Percentiles rank a stretch among this genome's conserved stretches.
phyloP scores from a whole-genome alignment of 345 rosid species.

The Kernera saxatilis region DNA sequence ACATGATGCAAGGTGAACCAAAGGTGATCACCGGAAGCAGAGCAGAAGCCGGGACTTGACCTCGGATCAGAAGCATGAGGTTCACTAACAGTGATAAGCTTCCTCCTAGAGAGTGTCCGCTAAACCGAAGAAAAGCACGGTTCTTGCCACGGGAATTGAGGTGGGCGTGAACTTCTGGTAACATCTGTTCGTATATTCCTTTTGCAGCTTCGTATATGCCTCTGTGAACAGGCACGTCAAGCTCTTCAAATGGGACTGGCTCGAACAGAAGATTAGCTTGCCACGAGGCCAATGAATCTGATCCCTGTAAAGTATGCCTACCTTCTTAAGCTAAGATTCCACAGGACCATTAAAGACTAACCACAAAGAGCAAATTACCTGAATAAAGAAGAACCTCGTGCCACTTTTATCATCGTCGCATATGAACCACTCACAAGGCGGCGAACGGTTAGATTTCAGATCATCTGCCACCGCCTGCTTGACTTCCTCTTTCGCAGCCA shows the following conservation, averaged over 20 bases:
- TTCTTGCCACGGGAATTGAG: constrained; percentile 52
- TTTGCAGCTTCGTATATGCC: constrained; percentile 99
- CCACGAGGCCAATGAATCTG: constrained; percentile 93
- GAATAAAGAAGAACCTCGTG: constrained; percentile 85
- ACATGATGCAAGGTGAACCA: constrained; percentile 93
- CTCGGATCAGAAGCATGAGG: constrained; percentile 81
- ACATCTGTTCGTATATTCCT: constrained; percentile 83
- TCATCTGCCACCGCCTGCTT: constrained; percentile 98
- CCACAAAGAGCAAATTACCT: constrained; percentile 39
- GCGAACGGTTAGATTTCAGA: constrained; percentile 59
- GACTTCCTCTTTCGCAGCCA: constrained; percentile 89
- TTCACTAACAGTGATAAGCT: constrained; percentile 80
- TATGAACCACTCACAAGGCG: constrained; percentile 95
- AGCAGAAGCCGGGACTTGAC: constrained; percentile 68
- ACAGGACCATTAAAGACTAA: background rate
- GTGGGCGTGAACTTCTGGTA: constrained; percentile 80
- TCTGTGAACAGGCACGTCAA: constrained; percentile 81
- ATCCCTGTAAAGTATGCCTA: constrained; percentile 52
- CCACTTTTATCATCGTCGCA: constrained; percentile 73
- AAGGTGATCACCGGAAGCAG: constrained; percentile 90
- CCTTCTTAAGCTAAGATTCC: background rate
- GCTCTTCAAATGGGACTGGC: constrained; percentile 84
- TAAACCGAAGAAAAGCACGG: constrained; percentile 71
- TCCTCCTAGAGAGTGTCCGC: constrained; percentile 98
- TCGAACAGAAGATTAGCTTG: constrained; percentile 92